phyloP scores from a whole-genome alignment of 2,329 filamentous ascomycete genomes.

The Apiospora marii region DNA sequence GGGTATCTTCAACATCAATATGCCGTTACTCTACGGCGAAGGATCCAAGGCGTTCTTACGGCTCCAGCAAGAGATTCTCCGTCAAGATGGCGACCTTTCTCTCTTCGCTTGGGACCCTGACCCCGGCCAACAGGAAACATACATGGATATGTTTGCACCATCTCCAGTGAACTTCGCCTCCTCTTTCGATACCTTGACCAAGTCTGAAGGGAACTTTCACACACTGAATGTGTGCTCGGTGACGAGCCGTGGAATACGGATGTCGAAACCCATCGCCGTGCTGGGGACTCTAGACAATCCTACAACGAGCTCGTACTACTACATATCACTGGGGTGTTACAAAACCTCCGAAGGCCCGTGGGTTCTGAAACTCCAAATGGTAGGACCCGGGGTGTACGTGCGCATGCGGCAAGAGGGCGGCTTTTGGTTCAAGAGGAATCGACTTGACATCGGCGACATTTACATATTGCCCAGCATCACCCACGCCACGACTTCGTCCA shows the following conservation, averaged over 20 bases:
- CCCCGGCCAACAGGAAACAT: neutral
- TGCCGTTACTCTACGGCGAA: constrained; percentile 43
- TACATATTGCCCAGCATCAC: neutral
- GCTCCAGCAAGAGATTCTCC: constrained; percentile 29
- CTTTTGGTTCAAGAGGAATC: neutral
- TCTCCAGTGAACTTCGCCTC: neutral
- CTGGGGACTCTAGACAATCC: neutral
- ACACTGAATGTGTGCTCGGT: neutral
- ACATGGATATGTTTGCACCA: neutral
- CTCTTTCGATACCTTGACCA: neutral
- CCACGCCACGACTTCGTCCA: neutral
- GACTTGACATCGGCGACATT: neutral
- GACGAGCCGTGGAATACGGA: neutral
- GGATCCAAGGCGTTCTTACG: constrained; percentile 33
- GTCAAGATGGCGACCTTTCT: neutral
- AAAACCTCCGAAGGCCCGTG: neutral
- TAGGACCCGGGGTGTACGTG: neutral
- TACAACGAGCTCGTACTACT: neutral
- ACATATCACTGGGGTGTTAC: neutral
- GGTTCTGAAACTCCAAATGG: neutral
- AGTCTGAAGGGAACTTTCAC: neutral
- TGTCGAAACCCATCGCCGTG: neutral
- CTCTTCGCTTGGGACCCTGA: neutral
- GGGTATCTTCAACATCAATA: constrained; percentile 42
- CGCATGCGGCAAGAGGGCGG: neutral